Conservation (phyloP, 768 basidiomycete genomes). For the Suillus weaverae region DNA sequence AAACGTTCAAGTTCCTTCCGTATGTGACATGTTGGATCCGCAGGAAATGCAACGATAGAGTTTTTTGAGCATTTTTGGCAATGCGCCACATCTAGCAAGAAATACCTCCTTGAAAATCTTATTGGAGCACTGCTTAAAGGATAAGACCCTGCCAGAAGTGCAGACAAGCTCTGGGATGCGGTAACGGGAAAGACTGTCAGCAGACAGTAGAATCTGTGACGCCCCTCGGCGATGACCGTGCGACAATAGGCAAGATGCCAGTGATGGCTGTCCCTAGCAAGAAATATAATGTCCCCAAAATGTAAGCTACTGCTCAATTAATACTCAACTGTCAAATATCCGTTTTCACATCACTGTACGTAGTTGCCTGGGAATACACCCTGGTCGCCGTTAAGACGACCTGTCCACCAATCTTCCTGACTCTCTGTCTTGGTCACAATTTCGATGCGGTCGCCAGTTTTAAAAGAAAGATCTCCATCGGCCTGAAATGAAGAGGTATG, state of each 20-base stretch:
- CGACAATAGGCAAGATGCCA: not conserved
- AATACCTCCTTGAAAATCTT: constrained; percentile 10
- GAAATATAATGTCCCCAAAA: not conserved
- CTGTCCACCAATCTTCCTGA: constrained; percentile 98
- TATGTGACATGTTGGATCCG: constrained; percentile 2
- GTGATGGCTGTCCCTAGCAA: not conserved
- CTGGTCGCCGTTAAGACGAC: constrained; percentile 73
- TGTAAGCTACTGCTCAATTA: not conserved
- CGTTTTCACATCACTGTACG: constrained; percentile 24
- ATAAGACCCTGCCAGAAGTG: constrained; percentile 20
- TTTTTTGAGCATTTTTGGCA: constrained; percentile 17
- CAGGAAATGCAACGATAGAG: constrained; percentile 10
- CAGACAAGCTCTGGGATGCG: constrained; percentile 17
- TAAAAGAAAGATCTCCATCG: constrained; percentile 90
- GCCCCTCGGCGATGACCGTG: not conserved
- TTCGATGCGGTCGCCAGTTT: constrained; percentile 87
- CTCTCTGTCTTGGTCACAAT: constrained; percentile 80
- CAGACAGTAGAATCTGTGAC: not conserved
- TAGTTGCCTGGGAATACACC: constrained; percentile 87
- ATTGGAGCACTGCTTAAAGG: constrained; percentile 18
- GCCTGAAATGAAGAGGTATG: constrained; percentile 45
- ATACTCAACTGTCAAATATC: not conserved
- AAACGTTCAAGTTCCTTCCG: constrained; percentile 13
- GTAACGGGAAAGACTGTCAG: constrained; percentile 5
- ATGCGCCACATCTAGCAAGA: constrained; percentile 13